phyloP scores from a whole-genome alignment of 768 basidiomycete species.

The Kwoniella sp. region DNA sequence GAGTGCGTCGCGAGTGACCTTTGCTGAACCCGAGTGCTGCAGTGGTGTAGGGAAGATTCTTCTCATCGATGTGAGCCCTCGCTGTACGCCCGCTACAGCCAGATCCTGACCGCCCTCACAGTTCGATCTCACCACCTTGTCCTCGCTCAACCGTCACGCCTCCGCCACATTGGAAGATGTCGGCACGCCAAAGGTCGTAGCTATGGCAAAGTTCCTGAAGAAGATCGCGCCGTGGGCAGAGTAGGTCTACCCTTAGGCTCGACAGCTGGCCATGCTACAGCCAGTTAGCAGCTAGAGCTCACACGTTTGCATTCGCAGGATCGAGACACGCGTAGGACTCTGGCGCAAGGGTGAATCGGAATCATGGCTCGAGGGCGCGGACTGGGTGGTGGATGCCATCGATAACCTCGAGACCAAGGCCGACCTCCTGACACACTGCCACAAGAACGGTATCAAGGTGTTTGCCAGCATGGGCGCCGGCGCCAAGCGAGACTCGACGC shows the following conservation, averaged over 20 bases:
- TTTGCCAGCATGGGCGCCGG: slow-evolving; percentile 98
- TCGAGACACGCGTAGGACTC: slow-evolving; percentile 76
- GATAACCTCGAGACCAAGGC: slow-evolving; percentile 97
- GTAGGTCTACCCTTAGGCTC: slow-evolving; percentile 24
- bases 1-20: background rate
- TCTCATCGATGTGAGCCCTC: slow-evolving; percentile 49
- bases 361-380: slow-evolving; percentile 68
- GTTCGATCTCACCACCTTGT: slow-evolving; percentile 94
- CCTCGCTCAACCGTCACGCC: slow-evolving; percentile 90
- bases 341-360: slow-evolving; percentile 75
- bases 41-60: slow-evolving; percentile 48
- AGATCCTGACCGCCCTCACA: slow-evolving; percentile 52
- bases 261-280: too few relatives aligned
- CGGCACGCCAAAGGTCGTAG: slow-evolving; percentile 86
- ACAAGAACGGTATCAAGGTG: slow-evolving; percentile 72
- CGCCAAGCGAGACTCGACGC: slow-evolving; percentile 88
- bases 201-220: slow-evolving; percentile 61
- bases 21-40: background rate
- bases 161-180: slow-evolving; percentile 84
- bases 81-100: background rate
- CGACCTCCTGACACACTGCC: slow-evolving; percentile 84
- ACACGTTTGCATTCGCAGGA: slow-evolving; percentile 44
- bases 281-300: too few relatives aligned
- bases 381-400: slow-evolving; percentile 98
- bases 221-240: slow-evolving; percentile 79